Conservation (phyloP, 805 yeast genomes). For the Wickerhamiella occidentalis region DNA sequence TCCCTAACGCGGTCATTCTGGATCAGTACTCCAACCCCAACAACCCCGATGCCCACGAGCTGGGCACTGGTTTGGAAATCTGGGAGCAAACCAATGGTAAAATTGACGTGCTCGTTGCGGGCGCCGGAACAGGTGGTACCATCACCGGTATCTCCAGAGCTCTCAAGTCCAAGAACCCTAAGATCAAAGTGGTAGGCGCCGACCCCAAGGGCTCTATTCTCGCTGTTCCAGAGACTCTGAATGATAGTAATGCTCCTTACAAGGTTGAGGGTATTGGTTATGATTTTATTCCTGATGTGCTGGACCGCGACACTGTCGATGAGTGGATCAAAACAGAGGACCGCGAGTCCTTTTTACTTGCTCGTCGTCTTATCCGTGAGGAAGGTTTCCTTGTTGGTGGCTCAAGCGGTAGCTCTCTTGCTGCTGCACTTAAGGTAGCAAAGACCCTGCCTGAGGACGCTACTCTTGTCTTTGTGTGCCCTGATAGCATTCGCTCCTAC, state of each 20-base stretch:
- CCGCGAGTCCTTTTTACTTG: slow-evolving; percentile 62
- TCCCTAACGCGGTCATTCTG: slow-evolving; percentile 70
- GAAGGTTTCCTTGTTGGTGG: slow-evolving; percentile 87
- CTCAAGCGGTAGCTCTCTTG: slow-evolving; percentile 74
- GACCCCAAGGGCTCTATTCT: slow-evolving; percentile 81
- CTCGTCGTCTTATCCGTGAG: slow-evolving; percentile 68
- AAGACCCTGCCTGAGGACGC: slow-evolving; percentile 61
- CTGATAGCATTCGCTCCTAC: slow-evolving; percentile 78
- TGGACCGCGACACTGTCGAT: slow-evolving; percentile 54
- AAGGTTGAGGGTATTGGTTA: slow-evolving; percentile 87
- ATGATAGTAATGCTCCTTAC: slow-evolving; percentile 45
- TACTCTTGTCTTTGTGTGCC: slow-evolving; percentile 66
- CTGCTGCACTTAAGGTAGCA: slow-evolving; percentile 62
- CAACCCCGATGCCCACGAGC: slow-evolving; percentile 75
- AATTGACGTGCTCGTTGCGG: slow-evolving; percentile 67
- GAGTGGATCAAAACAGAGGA: slow-evolving; percentile 82
- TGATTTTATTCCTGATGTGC: slow-evolving; percentile 75
- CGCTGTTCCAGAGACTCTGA: slow-evolving; percentile 65
- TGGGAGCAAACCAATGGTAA: slow-evolving; percentile 68
- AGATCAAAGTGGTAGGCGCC: slow-evolving; percentile 58
- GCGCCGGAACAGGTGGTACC: slow-evolving; percentile 94
- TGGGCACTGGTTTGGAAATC: slow-evolving; percentile 75
- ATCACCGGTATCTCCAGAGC: slow-evolving; percentile 70
- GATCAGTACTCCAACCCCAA: slow-evolving; percentile 71
- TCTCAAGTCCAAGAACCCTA: slow-evolving; percentile 56